Evolutionary conservation across 2,329 filamentous ascomycete species (phyloP), one percentile per base, ranked within the genome.

Genomic region (Cryphonectria nitschkei): DNA sequence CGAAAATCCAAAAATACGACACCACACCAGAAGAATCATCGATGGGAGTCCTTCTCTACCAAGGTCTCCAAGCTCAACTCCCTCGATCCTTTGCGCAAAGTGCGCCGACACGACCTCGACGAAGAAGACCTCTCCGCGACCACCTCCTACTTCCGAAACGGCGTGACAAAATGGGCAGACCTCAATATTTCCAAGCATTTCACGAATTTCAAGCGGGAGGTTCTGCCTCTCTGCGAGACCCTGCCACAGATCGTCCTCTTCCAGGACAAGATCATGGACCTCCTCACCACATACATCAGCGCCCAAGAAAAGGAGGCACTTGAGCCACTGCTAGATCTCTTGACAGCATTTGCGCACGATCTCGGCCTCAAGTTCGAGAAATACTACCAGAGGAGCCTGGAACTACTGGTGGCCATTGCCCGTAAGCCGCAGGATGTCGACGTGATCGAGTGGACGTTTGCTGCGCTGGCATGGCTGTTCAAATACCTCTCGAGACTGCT

Each of bases 401-500:
- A 85, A 68, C 84, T 97, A 68, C 89, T 99, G 68, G 88, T 93
- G 54, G 89, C 89, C 22, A 88, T 98, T 74, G 95, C 94, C 14
- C 90, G 90, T 68, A 92, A 89, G 76, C 89, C 93, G 68, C 87
- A 92, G 70, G 92, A 93, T 77, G 90, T 93, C 37, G 93, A 95
- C 74, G 94, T 97, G n/a, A 93, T 98, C 66, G 96, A 99, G 82
- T 98, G 95, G 95, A 95, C 93, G 66, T 99, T 99, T 82, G 94
- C 92, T 16, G 95, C 93, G 75, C 85, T 99, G 69, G 94, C 96
- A 62, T 99, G 97, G 85, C 85, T 98, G 56, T 98, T 99, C 88
- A 99, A 99, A 79, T 98, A 98, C 78, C 88, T 99, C 6, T 97
- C 94, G 2, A 90, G 93, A 74, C 87, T 98, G 0, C 82, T 99